phyloP scores from a whole-genome alignment of 2,329 filamentous ascomycete species.

The Stagonosporopsis vannaccii region DNA sequence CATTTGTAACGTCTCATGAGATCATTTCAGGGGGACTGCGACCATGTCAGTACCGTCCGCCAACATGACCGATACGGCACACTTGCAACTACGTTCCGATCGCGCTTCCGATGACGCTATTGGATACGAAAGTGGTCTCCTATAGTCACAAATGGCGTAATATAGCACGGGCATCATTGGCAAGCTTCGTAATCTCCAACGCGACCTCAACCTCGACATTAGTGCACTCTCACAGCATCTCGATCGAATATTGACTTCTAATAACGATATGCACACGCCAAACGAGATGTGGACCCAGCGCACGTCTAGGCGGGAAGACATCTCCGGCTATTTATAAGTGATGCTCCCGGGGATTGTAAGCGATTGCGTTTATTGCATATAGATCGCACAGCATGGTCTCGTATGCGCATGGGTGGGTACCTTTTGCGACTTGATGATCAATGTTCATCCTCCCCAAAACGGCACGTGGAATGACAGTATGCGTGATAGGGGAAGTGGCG shows the following conservation, averaged over 20 bases:
- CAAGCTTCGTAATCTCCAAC: slow-evolving; percentile 1
- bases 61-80: not conserved
- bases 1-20: not conserved
- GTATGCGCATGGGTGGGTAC: too few species aligned
- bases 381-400: not conserved
- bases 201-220: not conserved
- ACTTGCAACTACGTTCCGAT: slow-evolving; percentile 4
- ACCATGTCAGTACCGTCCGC: not conserved
- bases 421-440: slow-evolving; percentile 1
- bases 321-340: not conserved
- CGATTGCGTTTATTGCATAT: too few species aligned
- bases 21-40: not conserved
- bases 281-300: not conserved
- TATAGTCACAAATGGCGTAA: slow-evolving; percentile 1
- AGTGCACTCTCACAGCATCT: not conserved
- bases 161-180: not conserved
- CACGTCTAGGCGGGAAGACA: not conserved
- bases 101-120: slow-evolving; percentile 5
- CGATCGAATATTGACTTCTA: not conserved
- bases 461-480: not conserved
- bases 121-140: not conserved
- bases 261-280: not conserved
- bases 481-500: slow-evolving; percentile 3
- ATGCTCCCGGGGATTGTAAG: not conserved
- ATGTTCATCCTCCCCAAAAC: not conserved